Base-by-base conservation (phyloP, 2,329 filamentous ascomycete species). In the Microcera coccophila region DNA sequence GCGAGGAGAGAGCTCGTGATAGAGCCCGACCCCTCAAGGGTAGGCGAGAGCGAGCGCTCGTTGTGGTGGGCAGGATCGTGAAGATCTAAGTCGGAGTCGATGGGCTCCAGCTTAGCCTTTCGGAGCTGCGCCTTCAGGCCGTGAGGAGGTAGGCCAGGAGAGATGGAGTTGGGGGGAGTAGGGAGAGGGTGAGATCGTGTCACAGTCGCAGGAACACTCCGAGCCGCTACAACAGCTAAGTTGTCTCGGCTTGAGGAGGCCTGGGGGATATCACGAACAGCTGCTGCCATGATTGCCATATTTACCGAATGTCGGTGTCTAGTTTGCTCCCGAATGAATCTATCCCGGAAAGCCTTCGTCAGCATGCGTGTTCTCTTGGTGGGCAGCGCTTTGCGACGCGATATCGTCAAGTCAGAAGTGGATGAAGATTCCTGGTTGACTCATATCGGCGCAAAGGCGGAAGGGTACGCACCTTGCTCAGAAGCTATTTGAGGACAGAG, bases 111-210 rank as follows among this genome's bases (percentile, higher is more conserved):
- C 55, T 63, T 73, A 52, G 74, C 75, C 66, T 73, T 75, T 61
- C 76, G 76, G 54, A 81, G 73, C 62, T 83, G 83, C 50, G 80
- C 77, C 66, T 85, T 86, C 62, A 86, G 81, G 59, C 85, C 85
- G 59, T 91, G 87, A 47, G 90, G 87, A 58, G 85, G 83, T 54
- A 96, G 77, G 56, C 81, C 84, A 37, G 91, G 91, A 49, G 90
- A 96, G 65, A 96, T 90, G 68, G 90, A 96, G 74, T 91, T 94
- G 48, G 91, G 91, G 62, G 91, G 91, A 65, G 91, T 96, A 51
- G 87, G 89, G 61, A 95, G 81, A 65, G 80, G 74, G 58, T 77
- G 74, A 71, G 70, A 67, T 69, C 69, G 73, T 71, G 78, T 78
- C 76, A 79, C 68, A 69, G 66, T 71, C 67, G 62, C 73, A 75